Percentiles rank a stretch among this genome's conserved stretches.
These are phyloP conservation scores for Pichia sp. DNA, from an alignment of 1,139 yeast species.

Conservation along the genomic window DNA sequence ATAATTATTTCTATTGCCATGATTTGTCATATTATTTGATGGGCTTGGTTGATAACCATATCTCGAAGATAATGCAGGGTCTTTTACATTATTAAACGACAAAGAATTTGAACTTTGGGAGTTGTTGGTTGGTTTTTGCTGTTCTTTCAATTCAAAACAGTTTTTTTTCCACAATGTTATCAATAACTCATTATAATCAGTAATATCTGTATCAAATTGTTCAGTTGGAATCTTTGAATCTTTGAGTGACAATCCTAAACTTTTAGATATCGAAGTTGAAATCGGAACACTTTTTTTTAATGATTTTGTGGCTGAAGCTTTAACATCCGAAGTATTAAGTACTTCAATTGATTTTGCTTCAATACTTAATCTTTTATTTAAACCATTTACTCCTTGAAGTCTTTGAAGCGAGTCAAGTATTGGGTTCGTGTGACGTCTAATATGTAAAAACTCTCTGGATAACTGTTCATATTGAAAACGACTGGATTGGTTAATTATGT, in stretches of 20 bases:
- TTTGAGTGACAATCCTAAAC: constrained; percentile 5
- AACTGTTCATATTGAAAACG: constrained; percentile 72
- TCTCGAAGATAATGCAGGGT: constrained; percentile 5
- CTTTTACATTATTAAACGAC: not conserved
- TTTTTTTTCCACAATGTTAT: constrained; percentile 21
- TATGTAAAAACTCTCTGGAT: constrained; percentile 65
- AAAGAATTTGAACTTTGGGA: not conserved
- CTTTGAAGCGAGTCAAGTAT: constrained; percentile 50
- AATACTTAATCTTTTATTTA: constrained; percentile 19
- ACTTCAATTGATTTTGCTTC: not conserved
- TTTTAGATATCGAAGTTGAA: constrained; percentile 5
- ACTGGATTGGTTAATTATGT: constrained; percentile 8
- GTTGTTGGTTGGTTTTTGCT: not conserved
- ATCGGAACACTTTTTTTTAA: not conserved
- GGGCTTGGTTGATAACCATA: constrained; percentile 9
- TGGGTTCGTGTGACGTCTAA: constrained; percentile 65
- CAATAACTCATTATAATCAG: constrained; percentile 16
- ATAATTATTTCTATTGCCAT: constrained; percentile 8
- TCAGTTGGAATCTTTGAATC: not conserved
- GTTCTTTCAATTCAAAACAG: constrained; percentile 15
- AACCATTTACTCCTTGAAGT: constrained; percentile 21
- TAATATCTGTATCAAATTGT: constrained; percentile 16
- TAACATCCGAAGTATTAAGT: not conserved
- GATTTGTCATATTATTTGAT: not conserved
- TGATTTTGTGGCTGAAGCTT: not conserved